These are phyloP conservation scores for Nicotiana obtusifolia DNA, from an alignment of 257 asterid species.

Conservation along the genomic window DNA sequence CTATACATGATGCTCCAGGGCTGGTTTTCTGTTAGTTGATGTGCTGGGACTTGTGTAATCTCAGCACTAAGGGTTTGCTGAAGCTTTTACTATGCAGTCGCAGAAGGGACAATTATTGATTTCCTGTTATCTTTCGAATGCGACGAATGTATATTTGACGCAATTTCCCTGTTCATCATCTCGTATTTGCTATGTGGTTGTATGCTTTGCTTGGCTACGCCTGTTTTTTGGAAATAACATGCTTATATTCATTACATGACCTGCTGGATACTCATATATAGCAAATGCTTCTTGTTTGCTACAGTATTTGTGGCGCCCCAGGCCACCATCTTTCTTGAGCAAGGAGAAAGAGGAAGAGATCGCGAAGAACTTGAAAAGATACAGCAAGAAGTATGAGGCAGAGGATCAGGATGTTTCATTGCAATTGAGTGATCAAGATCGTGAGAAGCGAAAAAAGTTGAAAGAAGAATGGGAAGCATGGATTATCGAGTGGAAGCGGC, in stretches of 20 bases:
- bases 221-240: not conserved
- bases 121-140: not conserved
- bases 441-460: constrained; percentile 65
- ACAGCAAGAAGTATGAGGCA: constrained; percentile 72
- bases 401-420: constrained; percentile 87
- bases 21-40: not conserved
- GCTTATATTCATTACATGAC: not conserved
- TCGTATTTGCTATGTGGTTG: not conserved
- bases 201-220: not conserved
- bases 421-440: constrained; percentile 79
- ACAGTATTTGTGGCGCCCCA: constrained; percentile 89
- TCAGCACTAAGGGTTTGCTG: not conserved
- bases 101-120: not conserved
- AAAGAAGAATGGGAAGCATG: constrained; percentile 91
- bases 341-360: constrained; percentile 90
- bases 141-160: not conserved
- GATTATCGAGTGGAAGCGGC: constrained; percentile 66
- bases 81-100: not conserved
- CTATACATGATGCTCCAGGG: not conserved
- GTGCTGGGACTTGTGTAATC: not conserved
- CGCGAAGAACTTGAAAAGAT: constrained; percentile 63
- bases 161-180: not conserved
- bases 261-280: not conserved
- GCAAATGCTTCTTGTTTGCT: not conserved
- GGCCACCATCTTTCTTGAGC: constrained; percentile 77